phyloP scores from a whole-genome alignment of 129 eudicot species.

The Mikania micrantha region DNA sequence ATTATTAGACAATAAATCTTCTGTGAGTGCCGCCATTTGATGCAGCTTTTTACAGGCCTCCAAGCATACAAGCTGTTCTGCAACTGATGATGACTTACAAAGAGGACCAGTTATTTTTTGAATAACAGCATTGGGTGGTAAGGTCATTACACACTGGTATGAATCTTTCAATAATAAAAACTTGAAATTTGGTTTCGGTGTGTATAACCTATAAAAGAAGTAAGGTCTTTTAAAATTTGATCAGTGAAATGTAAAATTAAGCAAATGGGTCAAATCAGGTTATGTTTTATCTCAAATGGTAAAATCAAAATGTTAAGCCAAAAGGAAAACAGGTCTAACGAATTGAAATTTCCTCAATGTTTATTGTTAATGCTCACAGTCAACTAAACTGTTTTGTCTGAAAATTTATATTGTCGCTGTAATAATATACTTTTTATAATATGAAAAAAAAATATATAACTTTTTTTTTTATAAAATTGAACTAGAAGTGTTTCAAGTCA shows the following conservation, averaged over 20 bases:
- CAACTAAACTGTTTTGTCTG: background rate
- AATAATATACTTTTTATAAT: background rate
- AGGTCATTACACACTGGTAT: conserved; percentile 42
- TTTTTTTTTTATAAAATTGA: background rate
- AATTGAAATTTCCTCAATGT: background rate
- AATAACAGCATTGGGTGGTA: conserved; percentile 63
- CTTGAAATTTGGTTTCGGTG: conserved; percentile 49
- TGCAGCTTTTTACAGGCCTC: conserved; percentile 73
- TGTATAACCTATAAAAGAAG: conserved; percentile 32
- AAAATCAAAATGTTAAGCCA: background rate
- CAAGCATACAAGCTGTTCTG: conserved; percentile 73
- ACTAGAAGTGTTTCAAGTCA: background rate
- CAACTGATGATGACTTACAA: conserved; percentile 23
- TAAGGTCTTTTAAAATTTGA: background rate
- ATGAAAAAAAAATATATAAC: background rate
- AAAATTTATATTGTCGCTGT: background rate
- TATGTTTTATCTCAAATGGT: background rate
- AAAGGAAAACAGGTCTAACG: background rate
- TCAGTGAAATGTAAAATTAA: background rate
- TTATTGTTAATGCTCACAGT: background rate
- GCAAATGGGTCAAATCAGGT: background rate
- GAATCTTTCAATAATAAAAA: conserved; percentile 27
- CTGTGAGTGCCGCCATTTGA: conserved; percentile 48
- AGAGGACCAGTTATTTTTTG: conserved; percentile 43
- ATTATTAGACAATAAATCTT: conserved; percentile 49